Evolutionary conservation across 1,284 basidiomycete genomes (phyloP).

Genomic region (Boletus sp.): DNA sequence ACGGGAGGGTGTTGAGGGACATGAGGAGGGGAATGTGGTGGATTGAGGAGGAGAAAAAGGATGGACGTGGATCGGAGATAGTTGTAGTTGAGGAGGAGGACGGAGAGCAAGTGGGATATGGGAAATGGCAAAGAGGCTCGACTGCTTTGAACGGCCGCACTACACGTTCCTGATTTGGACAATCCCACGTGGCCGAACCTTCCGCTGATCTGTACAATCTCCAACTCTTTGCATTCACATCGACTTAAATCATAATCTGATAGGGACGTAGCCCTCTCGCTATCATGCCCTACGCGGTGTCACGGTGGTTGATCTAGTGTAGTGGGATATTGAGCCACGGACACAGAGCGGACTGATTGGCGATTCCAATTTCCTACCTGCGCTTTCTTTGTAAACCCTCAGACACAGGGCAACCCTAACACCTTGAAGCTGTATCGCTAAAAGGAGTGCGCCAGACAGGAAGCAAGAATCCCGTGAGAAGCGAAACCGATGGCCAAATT

Average conservation of each 20-base stretch:
- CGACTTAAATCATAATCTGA: neutral
- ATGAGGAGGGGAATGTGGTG: slow-evolving; percentile 7
- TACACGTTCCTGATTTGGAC: slow-evolving; percentile 15
- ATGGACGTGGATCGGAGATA: slow-evolving; percentile 9
- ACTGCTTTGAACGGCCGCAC: slow-evolving; percentile 8
- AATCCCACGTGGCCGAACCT: neutral
- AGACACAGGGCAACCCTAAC: neutral
- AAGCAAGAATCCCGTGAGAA: neutral
- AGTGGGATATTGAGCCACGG: neutral
- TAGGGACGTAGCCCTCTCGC: neutral
- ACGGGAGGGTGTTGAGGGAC: slow-evolving; percentile 53
- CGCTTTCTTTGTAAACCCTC: neutral
- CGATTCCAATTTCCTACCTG: neutral
- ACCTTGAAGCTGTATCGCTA: neutral
- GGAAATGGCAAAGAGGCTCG: slow-evolving; percentile 5
- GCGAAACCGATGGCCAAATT: neutral
- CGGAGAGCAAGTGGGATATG: slow-evolving; percentile 17
- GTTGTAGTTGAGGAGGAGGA: neutral
- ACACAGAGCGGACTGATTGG: neutral
- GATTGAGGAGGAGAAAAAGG: neutral
- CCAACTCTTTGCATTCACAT: neutral
- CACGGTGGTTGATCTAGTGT: neutral
- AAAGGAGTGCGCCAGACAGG: neutral
- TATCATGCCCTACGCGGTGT: neutral
- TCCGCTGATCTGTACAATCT: neutral